phyloP scores from a whole-genome alignment of 2,329 filamentous ascomycete genomes.

The Neonectria neomacrospora region DNA sequence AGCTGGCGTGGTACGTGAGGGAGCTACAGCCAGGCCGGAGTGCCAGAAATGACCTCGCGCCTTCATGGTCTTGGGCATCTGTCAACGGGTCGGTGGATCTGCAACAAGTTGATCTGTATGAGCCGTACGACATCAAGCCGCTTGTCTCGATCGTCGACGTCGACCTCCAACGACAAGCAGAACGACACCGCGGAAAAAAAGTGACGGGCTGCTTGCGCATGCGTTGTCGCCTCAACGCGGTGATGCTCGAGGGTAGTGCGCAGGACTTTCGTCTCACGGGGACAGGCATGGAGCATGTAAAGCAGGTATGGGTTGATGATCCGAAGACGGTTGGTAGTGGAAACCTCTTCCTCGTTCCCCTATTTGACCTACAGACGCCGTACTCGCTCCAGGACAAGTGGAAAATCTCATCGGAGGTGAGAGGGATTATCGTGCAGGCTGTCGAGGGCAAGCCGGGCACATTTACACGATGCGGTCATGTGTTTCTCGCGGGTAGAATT shows the following conservation, averaged over 20 bases:
- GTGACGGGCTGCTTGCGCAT: constrained; percentile 1
- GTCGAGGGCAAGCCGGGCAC: background rate
- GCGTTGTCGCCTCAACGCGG: constrained; percentile 18
- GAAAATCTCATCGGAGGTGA: constrained; percentile 19
- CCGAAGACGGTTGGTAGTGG: constrained; percentile 9
- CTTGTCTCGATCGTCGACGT: constrained; percentile 18
- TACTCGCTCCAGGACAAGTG: constrained; percentile 11
- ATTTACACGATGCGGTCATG: constrained; percentile 26
- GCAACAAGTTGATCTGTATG: constrained; percentile 10
- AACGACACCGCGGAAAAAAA: constrained; percentile 9
- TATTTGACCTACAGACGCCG: constrained; percentile 18
- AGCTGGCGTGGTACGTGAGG: constrained; percentile 19
- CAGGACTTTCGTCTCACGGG: background rate
- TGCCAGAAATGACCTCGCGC: constrained; percentile 23
- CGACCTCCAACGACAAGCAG: background rate
- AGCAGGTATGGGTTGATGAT: background rate
- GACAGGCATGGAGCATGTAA: constrained; percentile 12
- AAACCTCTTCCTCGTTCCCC: constrained; percentile 19
- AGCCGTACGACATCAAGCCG: constrained; percentile 14
- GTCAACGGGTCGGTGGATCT: constrained; percentile 17
- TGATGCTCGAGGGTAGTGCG: background rate
- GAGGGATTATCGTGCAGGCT: constrained; percentile 13
- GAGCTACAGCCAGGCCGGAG: background rate
- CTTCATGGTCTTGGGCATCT: constrained; percentile 28
- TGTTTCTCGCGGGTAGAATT: constrained; percentile 1